phyloP scores from a whole-genome alignment of 78 protist genomes.

The slime mould (Dictyostelium discoideum) region DNA sequence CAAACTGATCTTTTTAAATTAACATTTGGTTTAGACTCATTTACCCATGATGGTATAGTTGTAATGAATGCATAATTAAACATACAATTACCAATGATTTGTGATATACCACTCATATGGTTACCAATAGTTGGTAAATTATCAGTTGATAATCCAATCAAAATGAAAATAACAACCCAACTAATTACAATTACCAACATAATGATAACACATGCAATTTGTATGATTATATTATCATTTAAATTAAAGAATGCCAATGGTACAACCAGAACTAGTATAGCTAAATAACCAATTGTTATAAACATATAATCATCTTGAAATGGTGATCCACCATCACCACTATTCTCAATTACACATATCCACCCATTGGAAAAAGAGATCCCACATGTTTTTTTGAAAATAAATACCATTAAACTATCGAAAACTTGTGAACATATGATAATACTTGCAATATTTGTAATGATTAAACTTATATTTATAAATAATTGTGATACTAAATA shows the following conservation, averaged over 20 bases:
- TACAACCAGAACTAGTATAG: constrained; percentile 16
- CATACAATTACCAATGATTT: constrained; percentile 58
- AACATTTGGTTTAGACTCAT: constrained; percentile 64
- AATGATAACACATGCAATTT: constrained; percentile 37
- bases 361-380: constrained; percentile 27
- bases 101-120: constrained; percentile 30
- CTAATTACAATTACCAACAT: constrained; percentile 11
- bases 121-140: constrained; percentile 32
- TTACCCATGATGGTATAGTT: constrained; percentile 79
- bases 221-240: constrained; percentile 74
- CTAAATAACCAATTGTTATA: constrained; percentile 52
- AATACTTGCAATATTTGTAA: constrained; percentile 44
- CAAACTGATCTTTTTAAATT: constrained; percentile 29
- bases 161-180: constrained; percentile 54
- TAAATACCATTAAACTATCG: constrained; percentile 39
- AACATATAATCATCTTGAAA: constrained; percentile 49
- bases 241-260: constrained; percentile 69
- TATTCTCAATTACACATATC: constrained; percentile 6
- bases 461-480: constrained; percentile 49
- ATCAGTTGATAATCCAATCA: constrained; percentile 2
- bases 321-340: constrained; percentile 18
- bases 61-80: constrained; percentile 80
- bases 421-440: constrained; percentile 61
- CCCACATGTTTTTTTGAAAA: constrained; percentile 68
- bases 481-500: constrained; percentile 28